Conservation (phyloP, 352 stramenopile genomes). For the Pythium phragmitis region DNA sequence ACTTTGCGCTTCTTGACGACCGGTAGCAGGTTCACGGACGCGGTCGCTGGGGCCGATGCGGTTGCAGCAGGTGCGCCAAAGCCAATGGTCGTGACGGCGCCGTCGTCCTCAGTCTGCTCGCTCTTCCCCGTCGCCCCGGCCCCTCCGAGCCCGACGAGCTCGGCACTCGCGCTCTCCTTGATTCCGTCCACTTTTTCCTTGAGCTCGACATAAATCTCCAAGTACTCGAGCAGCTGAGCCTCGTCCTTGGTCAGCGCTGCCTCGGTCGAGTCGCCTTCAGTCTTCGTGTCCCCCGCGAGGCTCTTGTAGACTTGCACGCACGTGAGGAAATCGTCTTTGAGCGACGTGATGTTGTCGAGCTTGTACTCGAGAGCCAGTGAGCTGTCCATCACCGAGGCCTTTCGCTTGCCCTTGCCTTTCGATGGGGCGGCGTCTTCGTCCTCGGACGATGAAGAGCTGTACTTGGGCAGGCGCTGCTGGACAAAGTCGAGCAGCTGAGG, state of each 20-base stretch:
- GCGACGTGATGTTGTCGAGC: constrained; percentile 43
- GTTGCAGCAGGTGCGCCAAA: constrained; percentile 40
- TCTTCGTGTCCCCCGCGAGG: constrained; percentile 25
- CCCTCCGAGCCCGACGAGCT: constrained; percentile 14
- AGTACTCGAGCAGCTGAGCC: constrained; percentile 66
- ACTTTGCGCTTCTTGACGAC: constrained; percentile 74
- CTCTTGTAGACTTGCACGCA: constrained; percentile 42
- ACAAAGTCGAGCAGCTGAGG: constrained; percentile 53
- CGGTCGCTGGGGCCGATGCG: background rate
- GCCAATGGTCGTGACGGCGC: constrained; percentile 61
- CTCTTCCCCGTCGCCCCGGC: constrained; percentile 1
- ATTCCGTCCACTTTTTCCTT: constrained; percentile 87
- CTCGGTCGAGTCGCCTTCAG: constrained; percentile 6
- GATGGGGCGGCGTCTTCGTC: constrained; percentile 19
- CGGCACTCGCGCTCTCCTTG: constrained; percentile 42
- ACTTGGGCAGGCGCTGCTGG: constrained; percentile 48
- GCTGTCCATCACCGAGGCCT: constrained; percentile 32
- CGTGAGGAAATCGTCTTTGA: constrained; percentile 60
- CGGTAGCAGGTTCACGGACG: constrained; percentile 62
- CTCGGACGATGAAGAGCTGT: constrained; percentile 20
- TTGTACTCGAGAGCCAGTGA: constrained; percentile 46
- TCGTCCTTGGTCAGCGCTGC: constrained; percentile 36
- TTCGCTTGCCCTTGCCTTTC: constrained; percentile 73
- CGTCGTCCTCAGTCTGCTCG: constrained; percentile 15
- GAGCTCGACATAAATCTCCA: constrained; percentile 85